A percentile compares a stretch with the other conserved stretches of the same genome.
phyloP scores from a whole-genome alignment of 495 filamentous ascomycete genomes.

The Xylaria flabelliformis region DNA sequence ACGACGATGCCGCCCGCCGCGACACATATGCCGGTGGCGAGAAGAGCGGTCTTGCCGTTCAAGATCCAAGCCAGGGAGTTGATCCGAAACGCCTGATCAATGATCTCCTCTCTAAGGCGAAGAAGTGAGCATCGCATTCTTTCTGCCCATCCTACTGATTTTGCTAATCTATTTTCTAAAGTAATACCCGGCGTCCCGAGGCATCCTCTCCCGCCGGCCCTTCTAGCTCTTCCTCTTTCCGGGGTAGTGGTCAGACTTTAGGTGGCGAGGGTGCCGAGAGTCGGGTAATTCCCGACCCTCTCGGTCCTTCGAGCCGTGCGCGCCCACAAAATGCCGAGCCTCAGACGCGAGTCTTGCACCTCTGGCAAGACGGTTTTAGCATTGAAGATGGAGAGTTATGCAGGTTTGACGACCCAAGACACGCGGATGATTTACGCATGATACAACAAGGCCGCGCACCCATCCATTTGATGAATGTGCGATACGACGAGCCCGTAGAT shows the following conservation, averaged over 20 bases:
- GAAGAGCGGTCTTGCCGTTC: slow-evolving; percentile 94
- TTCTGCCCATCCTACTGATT: not conserved
- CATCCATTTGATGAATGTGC: slow-evolving; percentile 85
- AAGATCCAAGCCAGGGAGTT: slow-evolving; percentile 71
- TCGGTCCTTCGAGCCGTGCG: slow-evolving; percentile 43
- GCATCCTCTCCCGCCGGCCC: slow-evolving; percentile 55
- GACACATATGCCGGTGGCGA: slow-evolving; percentile 95
- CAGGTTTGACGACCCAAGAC: slow-evolving; percentile 85
- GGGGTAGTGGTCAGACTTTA: slow-evolving; percentile 81
- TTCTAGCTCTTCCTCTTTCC: slow-evolving; percentile 67
- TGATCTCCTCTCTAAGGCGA: slow-evolving; percentile 84
- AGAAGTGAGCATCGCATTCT: slow-evolving; percentile 55
- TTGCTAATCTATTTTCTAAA: slow-evolving; percentile 39
- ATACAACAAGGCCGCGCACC: slow-evolving; percentile 90
- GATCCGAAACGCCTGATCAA: slow-evolving; percentile 72
- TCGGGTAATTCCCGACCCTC: slow-evolving; percentile 70
- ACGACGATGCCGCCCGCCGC: slow-evolving; percentile 66
- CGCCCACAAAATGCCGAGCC: slow-evolving; percentile 48
- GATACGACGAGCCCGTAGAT: slow-evolving; percentile 83
- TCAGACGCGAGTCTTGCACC: slow-evolving; percentile 73
- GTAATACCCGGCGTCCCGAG: slow-evolving; percentile 63
- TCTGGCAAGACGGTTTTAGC: slow-evolving; percentile 94
- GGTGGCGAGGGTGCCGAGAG: slow-evolving; percentile 89
- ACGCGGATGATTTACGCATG: slow-evolving; percentile 78
- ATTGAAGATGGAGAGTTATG: slow-evolving; percentile 93